Evolutionary conservation across 2,329 filamentous ascomycete genomes (phyloP), one percentile per base, ranked within the genome.

Genomic region (Penicillium palitans): DNA sequence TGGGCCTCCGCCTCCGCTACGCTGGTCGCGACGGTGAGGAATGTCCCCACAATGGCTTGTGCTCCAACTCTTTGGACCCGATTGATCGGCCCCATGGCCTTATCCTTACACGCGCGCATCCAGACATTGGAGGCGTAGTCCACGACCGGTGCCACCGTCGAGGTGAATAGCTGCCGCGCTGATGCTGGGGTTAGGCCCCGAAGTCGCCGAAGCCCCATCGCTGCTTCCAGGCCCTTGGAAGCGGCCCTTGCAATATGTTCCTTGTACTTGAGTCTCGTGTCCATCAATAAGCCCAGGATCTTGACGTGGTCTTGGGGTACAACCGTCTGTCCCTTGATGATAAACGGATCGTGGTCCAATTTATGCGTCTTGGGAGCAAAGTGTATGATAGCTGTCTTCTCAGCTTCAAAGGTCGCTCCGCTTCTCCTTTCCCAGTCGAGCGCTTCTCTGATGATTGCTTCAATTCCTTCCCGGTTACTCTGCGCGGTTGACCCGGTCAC

Each of bases 81-180:
- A 29, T 67, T 66, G 8, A 68, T 63, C 12, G 50, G 55, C 33
- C 46, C 44, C 6, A 55, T 59, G 29, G 21, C 25, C 15, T 58
- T 59, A 47, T 61, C 27, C 35, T 59, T 58, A 31, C n/a, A 64
- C 1, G 54, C 58, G 48, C 66, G 57, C 50, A 64, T 68, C 67
- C 52, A 69, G 31, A 69, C 55, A 45, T 61, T 64, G 7, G 62
- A 67, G 4, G 63, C 61, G 33, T 70, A 70, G 39, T 70, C 66
- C 5, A 70, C 61, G 2, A 65, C 61, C 40, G 62, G 65, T 0
- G 62, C 57, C 12, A 70, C 66, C 17, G 58, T 70, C 24, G 63
- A 61, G 33, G 40, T 50, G 13, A 63, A 63, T 17, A 63, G 35
- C 44, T 63, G 51, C 48, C 55, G 55, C 62, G 66, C 46, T 57